Conservation (phyloP, 2,329 filamentous ascomycete species). For the Seiridium unicorne region DNA sequence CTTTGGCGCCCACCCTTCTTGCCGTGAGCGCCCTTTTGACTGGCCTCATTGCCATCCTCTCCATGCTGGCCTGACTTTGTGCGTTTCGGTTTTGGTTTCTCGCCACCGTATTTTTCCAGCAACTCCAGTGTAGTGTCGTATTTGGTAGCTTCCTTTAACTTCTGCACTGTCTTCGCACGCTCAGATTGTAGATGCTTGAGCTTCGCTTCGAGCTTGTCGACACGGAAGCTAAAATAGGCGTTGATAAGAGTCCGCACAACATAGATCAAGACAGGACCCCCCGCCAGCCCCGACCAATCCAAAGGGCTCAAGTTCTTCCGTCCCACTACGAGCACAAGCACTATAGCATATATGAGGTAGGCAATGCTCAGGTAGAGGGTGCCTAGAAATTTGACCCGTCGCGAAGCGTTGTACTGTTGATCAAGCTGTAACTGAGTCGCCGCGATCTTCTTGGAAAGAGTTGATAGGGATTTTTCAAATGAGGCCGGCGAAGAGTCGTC, state of each 20-base stretch:
- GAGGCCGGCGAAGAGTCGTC: constrained; percentile 80
- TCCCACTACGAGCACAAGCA: constrained; percentile 81
- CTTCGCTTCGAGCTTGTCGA: constrained; percentile 64
- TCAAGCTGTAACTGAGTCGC: constrained; percentile 73
- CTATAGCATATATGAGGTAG: constrained; percentile 82
- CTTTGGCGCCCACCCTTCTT: constrained; percentile 24
- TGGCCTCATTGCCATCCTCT: constrained; percentile 16
- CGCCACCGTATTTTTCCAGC: constrained; percentile 87
- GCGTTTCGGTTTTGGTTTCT: constrained; percentile 46
- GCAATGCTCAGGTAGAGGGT: constrained; percentile 88
- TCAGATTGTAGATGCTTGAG: constrained; percentile 77
- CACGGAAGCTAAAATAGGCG: constrained; percentile 77
- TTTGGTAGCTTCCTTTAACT: constrained; percentile 90
- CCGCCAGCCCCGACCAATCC: constrained; percentile 77
- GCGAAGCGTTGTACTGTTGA: constrained; percentile 65
- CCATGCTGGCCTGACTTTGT: constrained; percentile 25
- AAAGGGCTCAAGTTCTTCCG: constrained; percentile 72
- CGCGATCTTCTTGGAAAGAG: constrained; percentile 79
- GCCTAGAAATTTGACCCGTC: constrained; percentile 80
- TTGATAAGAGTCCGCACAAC: constrained; percentile 64
- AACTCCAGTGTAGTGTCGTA: constrained; percentile 94
- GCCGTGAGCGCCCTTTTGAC: constrained; percentile 19
- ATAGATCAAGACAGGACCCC: constrained; percentile 83
- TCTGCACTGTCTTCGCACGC: constrained; percentile 83
- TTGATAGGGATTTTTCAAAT: constrained; percentile 88